These are phyloP conservation scores for Stevia rebaudiana DNA, from an alignment of 140 eudicot genomes.

Conservation along the genomic window DNA sequence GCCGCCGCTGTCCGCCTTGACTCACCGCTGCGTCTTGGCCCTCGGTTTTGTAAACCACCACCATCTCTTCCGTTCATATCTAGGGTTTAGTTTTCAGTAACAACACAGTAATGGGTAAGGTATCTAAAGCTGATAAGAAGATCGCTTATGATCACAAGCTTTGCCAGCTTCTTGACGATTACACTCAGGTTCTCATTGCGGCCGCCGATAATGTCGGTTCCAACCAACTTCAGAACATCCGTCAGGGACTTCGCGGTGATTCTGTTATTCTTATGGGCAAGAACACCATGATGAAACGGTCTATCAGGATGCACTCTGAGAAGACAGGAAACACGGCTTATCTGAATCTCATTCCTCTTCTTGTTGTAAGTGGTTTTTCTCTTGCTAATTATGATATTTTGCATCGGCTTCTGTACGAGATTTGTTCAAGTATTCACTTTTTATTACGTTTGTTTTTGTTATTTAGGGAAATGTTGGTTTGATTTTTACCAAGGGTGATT, in stretches of 20 bases:
- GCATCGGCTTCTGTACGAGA: background rate
- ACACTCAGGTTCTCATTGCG: conserved; percentile 59
- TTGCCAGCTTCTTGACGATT: conserved; percentile 61
- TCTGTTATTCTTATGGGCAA: conserved; percentile 80
- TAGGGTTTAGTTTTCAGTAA: conserved; percentile 10
- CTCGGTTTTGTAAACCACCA: conserved; percentile 40
- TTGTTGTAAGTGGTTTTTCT: conserved; percentile 40
- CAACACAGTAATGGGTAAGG: conserved; percentile 46
- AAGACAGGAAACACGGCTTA: conserved; percentile 59
- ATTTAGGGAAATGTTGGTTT: conserved; percentile 65
- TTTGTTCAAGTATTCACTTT: too few relatives aligned
- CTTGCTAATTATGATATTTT: background rate
- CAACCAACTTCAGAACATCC: conserved; percentile 58
- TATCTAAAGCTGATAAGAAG: conserved; percentile 78
- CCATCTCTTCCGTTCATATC: conserved; percentile 33
- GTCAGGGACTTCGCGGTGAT: conserved; percentile 63
- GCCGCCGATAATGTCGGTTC: conserved; percentile 84
- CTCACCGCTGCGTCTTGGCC: conserved; percentile 52
- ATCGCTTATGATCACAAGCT: conserved; percentile 65
- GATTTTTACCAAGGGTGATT: conserved; percentile 80
- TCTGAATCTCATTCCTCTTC: conserved; percentile 45
- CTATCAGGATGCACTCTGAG: conserved; percentile 68
- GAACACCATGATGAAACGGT: conserved; percentile 84
- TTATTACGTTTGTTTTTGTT: background rate
- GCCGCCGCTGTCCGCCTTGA: conserved; percentile 39